Conservation (phyloP, 2,329 filamentous ascomycete species). For the Penicillium sp. region DNA sequence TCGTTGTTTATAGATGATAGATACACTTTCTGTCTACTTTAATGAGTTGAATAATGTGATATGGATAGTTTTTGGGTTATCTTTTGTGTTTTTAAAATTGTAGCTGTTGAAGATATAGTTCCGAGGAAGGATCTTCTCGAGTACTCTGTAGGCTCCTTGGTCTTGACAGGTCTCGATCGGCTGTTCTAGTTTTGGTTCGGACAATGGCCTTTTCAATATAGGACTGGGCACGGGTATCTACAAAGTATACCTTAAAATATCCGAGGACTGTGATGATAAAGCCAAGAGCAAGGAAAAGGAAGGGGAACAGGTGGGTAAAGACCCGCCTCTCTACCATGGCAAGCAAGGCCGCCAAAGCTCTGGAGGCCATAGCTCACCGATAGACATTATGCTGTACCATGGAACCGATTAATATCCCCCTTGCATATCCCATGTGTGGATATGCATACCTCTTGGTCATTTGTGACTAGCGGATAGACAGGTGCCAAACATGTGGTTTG, state of each 20-base stretch:
- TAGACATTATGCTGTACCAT: background rate
- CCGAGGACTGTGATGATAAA: background rate
- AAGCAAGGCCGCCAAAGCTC: background rate
- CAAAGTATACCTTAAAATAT: background rate
- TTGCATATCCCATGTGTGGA: background rate
- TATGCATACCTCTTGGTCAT: background rate
- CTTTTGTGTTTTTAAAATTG: background rate
- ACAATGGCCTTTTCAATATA: background rate
- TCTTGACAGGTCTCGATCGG: background rate
- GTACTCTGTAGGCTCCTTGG: no score
- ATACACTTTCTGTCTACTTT: constrained; percentile 18
- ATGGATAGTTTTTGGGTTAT: constrained; percentile 15
- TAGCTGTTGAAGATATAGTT: background rate
- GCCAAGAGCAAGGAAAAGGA: background rate
- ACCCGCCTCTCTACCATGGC: background rate
- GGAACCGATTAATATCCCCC: background rate
- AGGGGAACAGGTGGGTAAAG: background rate
- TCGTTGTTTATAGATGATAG: constrained; percentile 27
- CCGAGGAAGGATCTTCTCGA: background rate
- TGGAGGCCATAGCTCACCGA: background rate
- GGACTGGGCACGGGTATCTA: background rate
- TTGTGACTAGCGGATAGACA: background rate
- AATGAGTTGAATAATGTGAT: constrained; percentile 23
- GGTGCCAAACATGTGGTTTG: background rate
- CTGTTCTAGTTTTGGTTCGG: background rate